These are phyloP conservation scores for Blastobotrys elegans DNA, from an alignment of 1,139 yeast genomes.

Conservation along the genomic window DNA sequence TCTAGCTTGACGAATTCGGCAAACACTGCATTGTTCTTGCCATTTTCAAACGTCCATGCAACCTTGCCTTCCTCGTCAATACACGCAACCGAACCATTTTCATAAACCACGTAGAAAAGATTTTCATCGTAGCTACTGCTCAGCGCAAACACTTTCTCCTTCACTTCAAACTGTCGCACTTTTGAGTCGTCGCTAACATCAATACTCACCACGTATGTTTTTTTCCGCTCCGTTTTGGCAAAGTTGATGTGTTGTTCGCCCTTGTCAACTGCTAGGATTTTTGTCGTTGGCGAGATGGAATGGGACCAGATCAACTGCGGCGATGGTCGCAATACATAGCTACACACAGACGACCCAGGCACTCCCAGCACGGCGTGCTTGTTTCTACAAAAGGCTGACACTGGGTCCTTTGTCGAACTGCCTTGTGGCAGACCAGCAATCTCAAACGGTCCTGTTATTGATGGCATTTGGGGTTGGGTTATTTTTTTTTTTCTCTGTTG, in stretches of 20 bases:
- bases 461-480: too few relatives aligned
- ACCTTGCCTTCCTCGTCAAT: slow-evolving; percentile 12
- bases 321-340: slow-evolving; percentile 70
- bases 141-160: slow-evolving; percentile 17
- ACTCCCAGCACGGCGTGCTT: slow-evolving; percentile 46
- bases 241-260: slow-evolving; percentile 1
- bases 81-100: slow-evolving; percentile 21
- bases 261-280: slow-evolving; percentile 22
- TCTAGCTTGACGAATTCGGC: slow-evolving; percentile 11
- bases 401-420: slow-evolving; percentile 17
- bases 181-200: slow-evolving; percentile 14
- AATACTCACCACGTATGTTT: slow-evolving; percentile 21
- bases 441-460: slow-evolving; percentile 32
- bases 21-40: background rate
- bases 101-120: slow-evolving; percentile 19
- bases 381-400: slow-evolving; percentile 14
- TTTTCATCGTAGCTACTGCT: slow-evolving; percentile 15
- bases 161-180: slow-evolving; percentile 13
- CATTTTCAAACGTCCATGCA: slow-evolving; percentile 3
- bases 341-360: slow-evolving; percentile 70
- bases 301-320: slow-evolving; percentile 74
- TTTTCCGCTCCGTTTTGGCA: slow-evolving; percentile 29
- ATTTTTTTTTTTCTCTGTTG: too few relatives aligned
- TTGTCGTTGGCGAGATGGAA: slow-evolving; percentile 59
- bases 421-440: slow-evolving; percentile 31